Base-by-base conservation (phyloP, 441 rosid species). In the Euphorbia celastroides region DNA sequence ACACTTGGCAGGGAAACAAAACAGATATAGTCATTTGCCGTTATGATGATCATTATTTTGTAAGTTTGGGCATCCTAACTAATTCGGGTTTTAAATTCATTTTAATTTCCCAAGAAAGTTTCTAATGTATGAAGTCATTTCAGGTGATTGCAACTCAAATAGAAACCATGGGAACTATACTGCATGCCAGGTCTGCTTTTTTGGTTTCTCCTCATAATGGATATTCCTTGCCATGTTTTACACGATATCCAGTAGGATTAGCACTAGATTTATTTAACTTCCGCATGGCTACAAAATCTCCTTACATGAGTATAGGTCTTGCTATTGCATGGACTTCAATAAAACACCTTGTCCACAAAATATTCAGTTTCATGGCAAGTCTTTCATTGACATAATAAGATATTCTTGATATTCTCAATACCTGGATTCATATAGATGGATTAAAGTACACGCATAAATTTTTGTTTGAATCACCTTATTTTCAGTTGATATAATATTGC, bases 81-180 rank as follows among this genome's bases (percentile, higher is more conserved):
- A 38, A 14, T 36, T 23, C n/a, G 7, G 1, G 44, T 73, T 38
- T 16, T 25, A 12, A 20, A 16, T 22, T 2, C 59, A 16, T 68
- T 12, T 70, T 25, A 62, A 26, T 65, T 20, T 19, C 36, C 25
- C 17, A 19, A 34, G 27, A 34, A 19, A n/a, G 31, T 42, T 30
- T 70, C 34, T 67, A 20, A 73, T 66, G 27, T 10, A 28, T 58
- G 60, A 6, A 57, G 44, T 41, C 62, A 74, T 68, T 31, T 72
- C 83, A 90, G 98, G 90, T 90, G 58, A 81, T 87, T 75, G 97
- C 85, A 26, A 84, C 94, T 67, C 98, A 93, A 73, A 82, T 90
- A 68, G 98, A 90, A 78, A 75, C 89, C 30, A 81, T 93, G 94
- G 98, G 97, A 32, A 88, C 98, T 10, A 74, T 88, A 64, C 74